A percentile compares a stretch with the other conserved stretches of the same genome.
These are phyloP conservation scores for Phylloporus sp. DNA, from an alignment of 768 basidiomycete genomes.

Conservation along the genomic window DNA sequence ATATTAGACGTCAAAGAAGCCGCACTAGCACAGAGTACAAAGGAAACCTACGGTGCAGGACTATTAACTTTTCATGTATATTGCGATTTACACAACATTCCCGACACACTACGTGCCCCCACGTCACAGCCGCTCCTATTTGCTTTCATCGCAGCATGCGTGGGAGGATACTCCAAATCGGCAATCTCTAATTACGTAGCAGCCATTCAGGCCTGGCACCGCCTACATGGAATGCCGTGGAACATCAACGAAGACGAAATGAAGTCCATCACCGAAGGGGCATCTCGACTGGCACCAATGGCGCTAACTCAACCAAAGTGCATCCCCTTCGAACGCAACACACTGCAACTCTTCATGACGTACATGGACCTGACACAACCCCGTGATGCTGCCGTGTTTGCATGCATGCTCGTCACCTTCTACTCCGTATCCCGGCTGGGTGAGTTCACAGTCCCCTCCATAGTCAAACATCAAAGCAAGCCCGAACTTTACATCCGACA, in stretches of 20 bases:
- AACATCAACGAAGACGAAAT: neutral
- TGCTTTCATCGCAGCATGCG: neutral
- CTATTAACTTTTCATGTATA: neutral
- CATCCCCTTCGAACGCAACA: neutral
- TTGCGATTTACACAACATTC: slow-evolving; percentile 2
- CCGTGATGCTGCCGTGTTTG: neutral
- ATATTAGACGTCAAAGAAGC: neutral
- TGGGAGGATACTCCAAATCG: neutral
- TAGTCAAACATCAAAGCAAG: neutral
- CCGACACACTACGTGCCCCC: neutral
- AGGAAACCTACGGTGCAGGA: neutral
- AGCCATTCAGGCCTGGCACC: neutral
- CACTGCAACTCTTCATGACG: neutral
- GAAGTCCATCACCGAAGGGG: neutral
- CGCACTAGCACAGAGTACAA: neutral
- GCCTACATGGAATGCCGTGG: neutral
- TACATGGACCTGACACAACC: neutral
- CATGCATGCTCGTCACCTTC: neutral
- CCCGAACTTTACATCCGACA: neutral
- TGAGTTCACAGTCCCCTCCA: neutral
- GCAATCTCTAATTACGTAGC: neutral
- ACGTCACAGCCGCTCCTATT: rapidly evolving
- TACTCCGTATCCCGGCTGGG: neutral
- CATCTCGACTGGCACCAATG: neutral
- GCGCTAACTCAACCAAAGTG: neutral